A percentile compares a stretch with the other conserved stretches of the same genome.
phyloP scores from a whole-genome alignment of 306 rosid genomes.

The Fragaria nilgerrensis region DNA sequence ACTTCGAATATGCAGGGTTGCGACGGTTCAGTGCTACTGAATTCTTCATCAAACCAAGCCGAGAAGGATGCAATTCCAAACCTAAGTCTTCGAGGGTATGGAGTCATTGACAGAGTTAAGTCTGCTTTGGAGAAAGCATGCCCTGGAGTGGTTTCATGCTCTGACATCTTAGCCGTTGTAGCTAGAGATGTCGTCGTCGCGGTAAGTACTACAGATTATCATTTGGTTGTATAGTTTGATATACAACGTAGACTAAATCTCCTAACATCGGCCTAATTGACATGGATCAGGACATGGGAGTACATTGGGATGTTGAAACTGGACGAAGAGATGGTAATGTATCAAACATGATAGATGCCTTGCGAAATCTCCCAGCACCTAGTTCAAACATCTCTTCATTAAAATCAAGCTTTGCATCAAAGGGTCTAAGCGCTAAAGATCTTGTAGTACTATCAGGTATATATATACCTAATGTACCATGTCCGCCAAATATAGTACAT shows the following conservation, averaged over 20 bases:
- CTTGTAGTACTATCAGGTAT: conserved; percentile 40
- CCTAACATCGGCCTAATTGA: background rate
- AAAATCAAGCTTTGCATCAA: conserved; percentile 12
- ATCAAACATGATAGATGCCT: conserved; percentile 28
- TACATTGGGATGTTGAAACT: conserved; percentile 36
- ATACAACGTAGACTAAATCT: background rate
- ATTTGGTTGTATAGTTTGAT: conserved; percentile 1
- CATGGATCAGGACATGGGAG: conserved; percentile 27
- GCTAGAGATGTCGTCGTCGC: conserved; percentile 32
- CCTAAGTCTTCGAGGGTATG: conserved; percentile 26
- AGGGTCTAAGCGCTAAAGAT: conserved; percentile 38
- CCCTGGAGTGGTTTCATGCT: conserved; percentile 40
- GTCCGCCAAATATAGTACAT: background rate
- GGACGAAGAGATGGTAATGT: conserved; percentile 41
- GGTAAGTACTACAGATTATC: background rate
- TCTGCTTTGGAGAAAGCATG: conserved; percentile 31
- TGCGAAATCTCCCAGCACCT: conserved; percentile 16
- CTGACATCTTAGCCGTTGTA: conserved; percentile 30
- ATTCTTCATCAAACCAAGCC: conserved; percentile 31
- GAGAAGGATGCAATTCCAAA: conserved; percentile 37
- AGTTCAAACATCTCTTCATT: conserved; percentile 26
- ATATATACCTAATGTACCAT: conserved; percentile 12
- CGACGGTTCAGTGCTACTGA: conserved; percentile 37
- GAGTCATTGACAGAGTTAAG: conserved; percentile 33
- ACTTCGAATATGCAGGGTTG: conserved; percentile 31